Conservation (phyloP, 2,329 filamentous ascomycete species). For the Colletotrichum siamense region DNA sequence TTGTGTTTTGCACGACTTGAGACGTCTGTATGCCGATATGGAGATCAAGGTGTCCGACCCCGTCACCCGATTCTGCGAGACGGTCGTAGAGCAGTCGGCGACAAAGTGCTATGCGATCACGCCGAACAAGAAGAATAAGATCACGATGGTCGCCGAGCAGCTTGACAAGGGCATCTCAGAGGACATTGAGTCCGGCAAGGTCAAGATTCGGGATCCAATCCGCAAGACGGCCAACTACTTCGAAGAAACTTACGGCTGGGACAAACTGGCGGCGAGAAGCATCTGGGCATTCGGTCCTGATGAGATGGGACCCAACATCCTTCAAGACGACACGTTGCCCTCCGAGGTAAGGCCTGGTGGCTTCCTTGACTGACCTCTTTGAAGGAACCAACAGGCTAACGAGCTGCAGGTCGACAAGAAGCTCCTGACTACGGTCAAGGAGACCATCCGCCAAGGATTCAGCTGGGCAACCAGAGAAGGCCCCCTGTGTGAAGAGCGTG, state of each 20-base stretch:
- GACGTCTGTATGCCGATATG: slow-evolving; percentile 96
- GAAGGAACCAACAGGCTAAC: slow-evolving; percentile 10
- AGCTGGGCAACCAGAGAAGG: slow-evolving; percentile 96
- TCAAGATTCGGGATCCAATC: slow-evolving; percentile 91
- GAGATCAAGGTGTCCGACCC: slow-evolving; percentile 99
- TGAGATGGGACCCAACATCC: slow-evolving; percentile 90
- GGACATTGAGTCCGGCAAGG: slow-evolving; percentile 89
- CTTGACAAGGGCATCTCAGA: slow-evolving; percentile 93
- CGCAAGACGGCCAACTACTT: slow-evolving; percentile 96
- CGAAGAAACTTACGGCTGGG: slow-evolving; percentile 96
- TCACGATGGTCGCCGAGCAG: slow-evolving; percentile 97
- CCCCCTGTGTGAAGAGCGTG: slow-evolving; percentile 95
- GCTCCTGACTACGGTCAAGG: slow-evolving; percentile 82
- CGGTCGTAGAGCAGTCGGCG: slow-evolving; percentile 93
- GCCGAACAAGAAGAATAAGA: slow-evolving; percentile 99
- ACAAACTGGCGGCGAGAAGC: slow-evolving; percentile 89
- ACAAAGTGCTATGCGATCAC: slow-evolving; percentile 98
- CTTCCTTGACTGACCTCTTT: neutral
- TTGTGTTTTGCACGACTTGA: slow-evolving; percentile 93
- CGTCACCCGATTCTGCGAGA: slow-evolving; percentile 97
- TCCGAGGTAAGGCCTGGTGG: slow-evolving; percentile 67
- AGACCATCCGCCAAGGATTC: slow-evolving; percentile 95
- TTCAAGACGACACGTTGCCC: slow-evolving; percentile 95
- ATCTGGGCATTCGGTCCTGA: slow-evolving; percentile 99
- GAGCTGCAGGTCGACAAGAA: slow-evolving; percentile 81